These are phyloP conservation scores for Selaginella tamariscina DNA, from an alignment of 75 land plant species.

Conservation along the genomic window DNA sequence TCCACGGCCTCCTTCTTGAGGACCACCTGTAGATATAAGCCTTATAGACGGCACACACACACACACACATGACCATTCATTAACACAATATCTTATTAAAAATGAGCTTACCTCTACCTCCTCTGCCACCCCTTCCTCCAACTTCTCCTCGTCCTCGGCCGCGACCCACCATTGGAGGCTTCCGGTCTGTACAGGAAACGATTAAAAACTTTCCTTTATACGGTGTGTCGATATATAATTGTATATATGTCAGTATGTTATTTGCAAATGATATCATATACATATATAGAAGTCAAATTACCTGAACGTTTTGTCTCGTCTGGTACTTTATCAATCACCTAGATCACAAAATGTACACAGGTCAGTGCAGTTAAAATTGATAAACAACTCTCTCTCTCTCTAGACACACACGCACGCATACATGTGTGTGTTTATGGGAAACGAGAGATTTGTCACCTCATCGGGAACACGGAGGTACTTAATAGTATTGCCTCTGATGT, in stretches of 20 bases:
- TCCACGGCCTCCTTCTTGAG: slow-evolving; percentile 5
- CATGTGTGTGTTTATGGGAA: no score
- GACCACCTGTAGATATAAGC: neutral
- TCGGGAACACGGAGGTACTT: slow-evolving; percentile 10
- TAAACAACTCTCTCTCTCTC: neutral
- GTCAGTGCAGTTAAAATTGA: neutral
- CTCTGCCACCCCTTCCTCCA: neutral
- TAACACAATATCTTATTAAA: no score
- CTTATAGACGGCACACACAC: neutral
- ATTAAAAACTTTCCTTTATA: no score
- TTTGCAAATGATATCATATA: neutral
- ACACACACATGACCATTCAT: no score
- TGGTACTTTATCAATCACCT: slow-evolving; percentile 12
- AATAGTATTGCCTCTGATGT: slow-evolving; percentile 6
- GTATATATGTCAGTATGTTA: neutral
- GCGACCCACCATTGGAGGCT: neutral
- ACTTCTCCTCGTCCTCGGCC: slow-evolving; percentile 2
- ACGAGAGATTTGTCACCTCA: slow-evolving; percentile 1
- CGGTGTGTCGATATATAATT: neutral
- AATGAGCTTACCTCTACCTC: no score
- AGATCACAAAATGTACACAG: neutral
- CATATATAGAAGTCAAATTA: neutral
- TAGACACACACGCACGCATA: neutral
- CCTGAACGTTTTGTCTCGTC: slow-evolving; percentile 9
- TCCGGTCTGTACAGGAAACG: neutral